Evolutionary conservation across 2,329 filamentous ascomycete genomes (phyloP).

Genomic region (Mycosphaerelloides madeirae): DNA sequence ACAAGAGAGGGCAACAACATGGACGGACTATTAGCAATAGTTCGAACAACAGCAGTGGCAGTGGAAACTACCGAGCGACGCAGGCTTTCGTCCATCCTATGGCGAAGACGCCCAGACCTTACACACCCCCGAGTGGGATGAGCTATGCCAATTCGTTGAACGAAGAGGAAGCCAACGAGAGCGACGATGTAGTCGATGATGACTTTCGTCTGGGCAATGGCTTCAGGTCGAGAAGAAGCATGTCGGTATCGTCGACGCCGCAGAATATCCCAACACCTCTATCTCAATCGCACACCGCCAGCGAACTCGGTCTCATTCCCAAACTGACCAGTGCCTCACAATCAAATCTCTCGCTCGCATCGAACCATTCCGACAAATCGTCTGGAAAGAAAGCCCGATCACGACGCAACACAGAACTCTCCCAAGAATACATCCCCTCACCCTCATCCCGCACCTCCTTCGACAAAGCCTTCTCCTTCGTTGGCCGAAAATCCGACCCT

Average conservation of each 20-base stretch:
- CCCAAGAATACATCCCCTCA: slow-evolving; percentile 42
- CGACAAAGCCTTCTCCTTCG: slow-evolving; percentile 51
- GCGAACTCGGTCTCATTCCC: slow-evolving; percentile 40
- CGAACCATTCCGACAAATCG: slow-evolving; percentile 34
- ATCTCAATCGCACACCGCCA: slow-evolving; percentile 31
- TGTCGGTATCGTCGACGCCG: slow-evolving; percentile 39
- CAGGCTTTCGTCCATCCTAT: slow-evolving; percentile 53
- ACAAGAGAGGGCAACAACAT: slow-evolving; percentile 40
- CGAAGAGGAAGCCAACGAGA: slow-evolving; percentile 39
- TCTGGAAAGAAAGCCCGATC: slow-evolving; percentile 35
- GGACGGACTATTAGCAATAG: slow-evolving; percentile 52
- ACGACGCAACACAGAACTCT: slow-evolving; percentile 46
- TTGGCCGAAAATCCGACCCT: slow-evolving; percentile 38
- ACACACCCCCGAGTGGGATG: slow-evolving; percentile 49
- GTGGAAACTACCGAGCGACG: slow-evolving; percentile 44
- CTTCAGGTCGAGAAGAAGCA: slow-evolving; percentile 37
- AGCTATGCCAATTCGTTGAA: slow-evolving; percentile 48
- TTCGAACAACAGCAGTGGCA: slow-evolving; percentile 50
- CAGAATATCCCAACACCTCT: slow-evolving; percentile 26
- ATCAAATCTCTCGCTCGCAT: slow-evolving; percentile 48
- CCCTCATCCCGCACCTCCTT: slow-evolving; percentile 53
- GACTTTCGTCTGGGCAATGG: slow-evolving; percentile 38
- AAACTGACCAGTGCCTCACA: slow-evolving; percentile 49
- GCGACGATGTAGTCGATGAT: slow-evolving; percentile 42
- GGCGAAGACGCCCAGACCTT: slow-evolving; percentile 52